Conservation (phyloP, 2,329 filamentous ascomycete species). For the Aspergillus phoenicis region DNA sequence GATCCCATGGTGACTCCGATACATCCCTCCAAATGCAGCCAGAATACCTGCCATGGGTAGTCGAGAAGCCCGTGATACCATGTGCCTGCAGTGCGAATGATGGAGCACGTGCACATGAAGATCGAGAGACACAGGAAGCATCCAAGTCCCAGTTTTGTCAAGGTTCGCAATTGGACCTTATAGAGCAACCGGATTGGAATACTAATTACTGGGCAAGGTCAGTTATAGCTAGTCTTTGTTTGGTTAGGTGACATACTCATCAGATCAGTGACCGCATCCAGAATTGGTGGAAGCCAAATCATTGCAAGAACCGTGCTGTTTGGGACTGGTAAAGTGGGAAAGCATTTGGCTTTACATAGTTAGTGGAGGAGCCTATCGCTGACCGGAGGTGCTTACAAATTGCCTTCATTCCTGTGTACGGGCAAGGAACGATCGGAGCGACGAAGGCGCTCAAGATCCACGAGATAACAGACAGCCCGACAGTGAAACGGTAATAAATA, state of each 20-base stretch:
- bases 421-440: neutral
- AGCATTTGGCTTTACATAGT: neutral
- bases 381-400: neutral
- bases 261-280: neutral
- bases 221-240: neutral
- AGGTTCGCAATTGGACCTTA: neutral
- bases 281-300: neutral
- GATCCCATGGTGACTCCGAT: neutral
- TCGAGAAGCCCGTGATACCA: neutral
- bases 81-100: constrained; percentile 2
- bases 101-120: constrained; percentile 6
- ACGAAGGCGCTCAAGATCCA: neutral
- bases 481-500: neutral
- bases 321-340: neutral
- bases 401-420: neutral
- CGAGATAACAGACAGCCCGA: neutral
- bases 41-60: constrained; percentile 8
- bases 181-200: constrained; percentile 1
- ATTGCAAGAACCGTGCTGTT: neutral
- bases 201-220: neutral
- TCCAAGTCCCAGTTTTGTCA: neutral
- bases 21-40: constrained; percentile 1
- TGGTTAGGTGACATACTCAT: neutral
- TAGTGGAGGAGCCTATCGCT: neutral
- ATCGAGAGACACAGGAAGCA: constrained; percentile 1